Conservation (phyloP, 2,329 filamentous ascomycete species). For the Pyricularia pennisetigena region DNA sequence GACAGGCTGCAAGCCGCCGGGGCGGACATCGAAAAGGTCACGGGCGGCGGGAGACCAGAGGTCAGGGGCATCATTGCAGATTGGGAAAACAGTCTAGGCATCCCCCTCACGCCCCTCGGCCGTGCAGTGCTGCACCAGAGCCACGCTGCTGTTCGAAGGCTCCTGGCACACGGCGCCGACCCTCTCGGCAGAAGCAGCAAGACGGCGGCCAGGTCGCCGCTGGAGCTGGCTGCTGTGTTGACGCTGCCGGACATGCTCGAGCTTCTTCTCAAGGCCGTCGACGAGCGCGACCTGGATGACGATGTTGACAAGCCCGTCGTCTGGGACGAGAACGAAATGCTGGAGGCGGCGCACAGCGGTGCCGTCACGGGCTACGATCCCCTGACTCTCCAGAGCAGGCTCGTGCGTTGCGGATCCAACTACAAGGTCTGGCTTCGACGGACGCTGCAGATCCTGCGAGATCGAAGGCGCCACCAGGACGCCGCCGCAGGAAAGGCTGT, state of each 20-base stretch:
- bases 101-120: constrained; percentile 8
- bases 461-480: background rate
- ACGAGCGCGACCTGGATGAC: constrained; percentile 1
- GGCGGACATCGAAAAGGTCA: constrained; percentile 8
- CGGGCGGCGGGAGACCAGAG: constrained; percentile 3
- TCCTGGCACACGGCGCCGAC: constrained; percentile 9
- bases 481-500: background rate
- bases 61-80: constrained; percentile 7
- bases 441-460: constrained; percentile 6
- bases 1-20: constrained; percentile 6
- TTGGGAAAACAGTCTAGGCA: constrained; percentile 8
- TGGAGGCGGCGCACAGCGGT: constrained; percentile 6
- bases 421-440: constrained; percentile 5
- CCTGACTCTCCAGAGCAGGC: constrained; percentile 8
- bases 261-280: constrained; percentile 6
- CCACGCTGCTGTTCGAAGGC: constrained; percentile 6
- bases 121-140: constrained; percentile 9
- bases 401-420: constrained; percentile 9
- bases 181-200: background rate
- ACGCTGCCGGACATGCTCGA: constrained; percentile 10
- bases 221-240: constrained; percentile 9
- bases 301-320: background rate
- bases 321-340: constrained; percentile 8
- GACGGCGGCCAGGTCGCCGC: constrained; percentile 3
- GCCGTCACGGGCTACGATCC: constrained; percentile 7